Evolutionary conservation across 2,329 filamentous ascomycete species (phyloP).

Genomic region (Aspergillus sp.): DNA sequence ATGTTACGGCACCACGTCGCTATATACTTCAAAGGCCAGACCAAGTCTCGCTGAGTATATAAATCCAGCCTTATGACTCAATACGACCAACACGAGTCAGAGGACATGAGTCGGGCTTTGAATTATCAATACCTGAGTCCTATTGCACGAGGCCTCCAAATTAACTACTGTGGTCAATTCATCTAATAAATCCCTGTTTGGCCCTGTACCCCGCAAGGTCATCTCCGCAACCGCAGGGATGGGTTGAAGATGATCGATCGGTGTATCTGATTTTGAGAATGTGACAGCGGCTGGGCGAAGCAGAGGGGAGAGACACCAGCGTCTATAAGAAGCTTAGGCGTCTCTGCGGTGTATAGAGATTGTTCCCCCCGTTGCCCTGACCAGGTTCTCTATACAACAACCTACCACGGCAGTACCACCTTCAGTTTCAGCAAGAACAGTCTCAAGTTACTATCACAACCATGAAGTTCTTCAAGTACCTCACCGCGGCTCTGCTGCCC

Average conservation of each 20-base stretch:
- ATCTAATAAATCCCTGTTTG: not conserved
- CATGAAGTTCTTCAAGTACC: slow-evolving; percentile 15
- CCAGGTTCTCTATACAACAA: not conserved
- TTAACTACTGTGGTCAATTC: not conserved
- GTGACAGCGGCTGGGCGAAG: not conserved
- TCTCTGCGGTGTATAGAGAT: not conserved
- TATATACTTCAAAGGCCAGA: no score
- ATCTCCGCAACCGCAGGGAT: slow-evolving; percentile 5
- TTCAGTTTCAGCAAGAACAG: not conserved
- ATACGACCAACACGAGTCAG: no score
- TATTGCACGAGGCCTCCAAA: not conserved
- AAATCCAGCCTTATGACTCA: not conserved
- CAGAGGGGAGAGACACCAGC: not conserved
- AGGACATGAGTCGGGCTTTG: no score
- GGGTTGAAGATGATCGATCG: slow-evolving; percentile 1
- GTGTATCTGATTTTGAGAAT: slow-evolving; percentile 1
- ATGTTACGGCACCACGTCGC: no score
- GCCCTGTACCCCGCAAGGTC: slow-evolving; percentile 5
- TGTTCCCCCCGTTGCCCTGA: not conserved
- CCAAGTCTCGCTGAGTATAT: not conserved
- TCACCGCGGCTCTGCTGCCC: slow-evolving; percentile 11
- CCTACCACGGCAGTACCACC: not conserved
- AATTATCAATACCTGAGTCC: not conserved
- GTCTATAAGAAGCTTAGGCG: slow-evolving; percentile 7
- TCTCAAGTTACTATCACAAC: not conserved